These are phyloP conservation scores for Mimosa pudica DNA, from an alignment of 306 rosid species.

Conservation along the genomic window DNA sequence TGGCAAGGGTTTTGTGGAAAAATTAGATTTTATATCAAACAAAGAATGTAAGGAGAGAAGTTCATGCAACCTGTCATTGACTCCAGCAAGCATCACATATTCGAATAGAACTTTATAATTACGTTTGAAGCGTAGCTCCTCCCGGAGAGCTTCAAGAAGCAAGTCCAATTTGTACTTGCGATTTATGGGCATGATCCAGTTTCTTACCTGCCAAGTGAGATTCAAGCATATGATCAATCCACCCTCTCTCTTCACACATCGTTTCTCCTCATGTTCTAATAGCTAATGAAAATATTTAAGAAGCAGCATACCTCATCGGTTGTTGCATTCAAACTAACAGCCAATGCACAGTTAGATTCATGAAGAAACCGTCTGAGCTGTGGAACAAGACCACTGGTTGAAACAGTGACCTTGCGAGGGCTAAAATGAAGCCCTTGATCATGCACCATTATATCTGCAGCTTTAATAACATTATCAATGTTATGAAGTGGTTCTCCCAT, in stretches of 20 bases:
- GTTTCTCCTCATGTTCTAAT: slow-evolving; percentile 23
- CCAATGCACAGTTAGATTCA: slow-evolving; percentile 80
- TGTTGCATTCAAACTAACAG: slow-evolving; percentile 97
- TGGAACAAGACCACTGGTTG: slow-evolving; percentile 96
- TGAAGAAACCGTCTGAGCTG: slow-evolving; percentile 80
- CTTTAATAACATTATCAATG: slow-evolving; percentile 88
- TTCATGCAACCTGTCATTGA: slow-evolving; percentile 71
- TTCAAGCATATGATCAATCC: slow-evolving; percentile 25
- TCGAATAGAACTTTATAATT: slow-evolving; percentile 82
- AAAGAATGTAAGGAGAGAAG: slow-evolving; percentile 32
- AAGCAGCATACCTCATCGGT: slow-evolving; percentile 73
- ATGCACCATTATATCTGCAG: slow-evolving; percentile 86
- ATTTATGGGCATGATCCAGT: slow-evolving; percentile 97
- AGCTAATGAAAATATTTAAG: slow-evolving; percentile 22
- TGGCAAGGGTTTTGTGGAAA: slow-evolving; percentile 5
- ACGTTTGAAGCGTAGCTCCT: slow-evolving; percentile 67
- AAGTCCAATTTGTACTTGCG: slow-evolving; percentile 72
- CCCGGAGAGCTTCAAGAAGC: slow-evolving; percentile 77
- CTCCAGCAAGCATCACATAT: slow-evolving; percentile 93
- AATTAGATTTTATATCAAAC: slow-evolving; percentile 26
- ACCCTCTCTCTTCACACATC: slow-evolving; percentile 19
- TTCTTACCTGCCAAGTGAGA: slow-evolving; percentile 70
- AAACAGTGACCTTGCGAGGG: slow-evolving; percentile 93
- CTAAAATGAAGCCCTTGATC: slow-evolving; percentile 95
- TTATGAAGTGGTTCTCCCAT: slow-evolving; percentile 99